Conservation (phyloP, 2,329 filamentous ascomycete species). For the Lachnellula subtilissima region DNA sequence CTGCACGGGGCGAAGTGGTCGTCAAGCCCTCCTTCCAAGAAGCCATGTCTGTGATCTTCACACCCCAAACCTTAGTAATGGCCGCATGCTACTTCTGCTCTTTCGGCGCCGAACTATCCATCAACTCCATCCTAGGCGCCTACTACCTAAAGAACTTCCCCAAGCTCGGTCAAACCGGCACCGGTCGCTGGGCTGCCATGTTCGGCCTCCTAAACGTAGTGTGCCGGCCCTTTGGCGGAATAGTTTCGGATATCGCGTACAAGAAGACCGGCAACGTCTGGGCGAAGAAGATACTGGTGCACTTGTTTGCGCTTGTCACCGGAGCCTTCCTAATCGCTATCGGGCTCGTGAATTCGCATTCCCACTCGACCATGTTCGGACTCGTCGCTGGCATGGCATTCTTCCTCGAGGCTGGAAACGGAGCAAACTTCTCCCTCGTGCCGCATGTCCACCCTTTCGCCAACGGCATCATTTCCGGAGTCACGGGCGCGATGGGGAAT, state of each 20-base stretch:
- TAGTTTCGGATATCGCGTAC: slow-evolving; percentile 42
- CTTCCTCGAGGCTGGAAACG: slow-evolving; percentile 81
- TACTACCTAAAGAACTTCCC: slow-evolving; percentile 60
- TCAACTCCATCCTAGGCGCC: slow-evolving; percentile 54
- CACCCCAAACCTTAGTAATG: slow-evolving; percentile 51
- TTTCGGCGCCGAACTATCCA: slow-evolving; percentile 58
- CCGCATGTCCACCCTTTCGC: slow-evolving; percentile 77
- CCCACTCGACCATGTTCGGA: slow-evolving; percentile 64
- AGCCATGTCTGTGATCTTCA: slow-evolving; percentile 41
- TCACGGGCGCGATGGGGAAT: slow-evolving; percentile 77
- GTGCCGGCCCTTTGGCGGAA: slow-evolving; percentile 62
- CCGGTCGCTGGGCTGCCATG: slow-evolving; percentile 63
- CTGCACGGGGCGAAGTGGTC: slow-evolving; percentile 48
- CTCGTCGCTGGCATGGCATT: slow-evolving; percentile 73
- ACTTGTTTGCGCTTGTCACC: slow-evolving; percentile 49
- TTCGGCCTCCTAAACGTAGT: slow-evolving; percentile 71
- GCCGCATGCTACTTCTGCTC: slow-evolving; percentile 57
- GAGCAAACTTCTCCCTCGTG: slow-evolving; percentile 79
- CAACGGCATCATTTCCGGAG: slow-evolving; percentile 72
- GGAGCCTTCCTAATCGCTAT: slow-evolving; percentile 59
- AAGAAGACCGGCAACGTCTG: slow-evolving; percentile 44
- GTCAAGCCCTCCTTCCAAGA: slow-evolving; percentile 52
- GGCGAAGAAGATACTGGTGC: slow-evolving; percentile 60
- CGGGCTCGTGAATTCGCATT: slow-evolving; percentile 57
- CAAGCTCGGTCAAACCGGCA: slow-evolving; percentile 48